Evolutionary conservation across 129 eudicot species (phyloP), one percentile per base, ranked within the genome.

Genomic region (Pittosporum tobira): DNA sequence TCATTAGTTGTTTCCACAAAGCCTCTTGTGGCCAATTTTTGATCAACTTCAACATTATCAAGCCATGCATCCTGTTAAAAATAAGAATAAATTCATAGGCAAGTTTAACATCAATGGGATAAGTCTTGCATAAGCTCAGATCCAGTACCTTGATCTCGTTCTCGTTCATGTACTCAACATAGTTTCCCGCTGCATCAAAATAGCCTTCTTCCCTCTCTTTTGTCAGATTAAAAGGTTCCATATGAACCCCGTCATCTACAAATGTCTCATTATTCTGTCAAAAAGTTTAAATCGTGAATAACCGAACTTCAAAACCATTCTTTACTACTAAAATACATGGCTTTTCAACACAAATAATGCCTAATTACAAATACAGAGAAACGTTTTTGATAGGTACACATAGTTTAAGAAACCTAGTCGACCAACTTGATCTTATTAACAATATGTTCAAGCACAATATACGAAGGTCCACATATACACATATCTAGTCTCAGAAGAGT

Each of bases 1-100:
- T 73, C 79, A 44, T 50, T 60, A 57, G 45, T 25, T 29, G 69
- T 50, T n/a, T 69, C 49, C 27, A 27, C 29, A 14, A 81, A 59
- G n/a, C 46, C 48, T 71, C 43, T 69, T 28, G 48, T 67, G 44
- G 81, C 74, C 67, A 71, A 79, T 61, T 73, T 75, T 54, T 82
- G 68, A 34, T 71, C 66, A 45, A 69, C 73, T 48, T 83, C 87
- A 55, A 87, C 69, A 75, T 81, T 83, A 61, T 86, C 98, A 66
- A 91, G 95, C 98, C 98, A 91, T 24, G 98, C 98, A 76, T 91
- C 98, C 98, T 91, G 82, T 81, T 75, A 65, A 61, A 36, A 43
- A 26, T 22, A 29, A 69, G 18, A 15, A 55, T 7, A 28, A 58
- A 45, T 46, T 28, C 43, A 40, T 11, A 52, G 55, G 48, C 57